Evolutionary conservation across 2,329 filamentous ascomycete genomes (phyloP), one percentile per base, ranked within the genome.

Genomic region (Lachnellula occidentalis): DNA sequence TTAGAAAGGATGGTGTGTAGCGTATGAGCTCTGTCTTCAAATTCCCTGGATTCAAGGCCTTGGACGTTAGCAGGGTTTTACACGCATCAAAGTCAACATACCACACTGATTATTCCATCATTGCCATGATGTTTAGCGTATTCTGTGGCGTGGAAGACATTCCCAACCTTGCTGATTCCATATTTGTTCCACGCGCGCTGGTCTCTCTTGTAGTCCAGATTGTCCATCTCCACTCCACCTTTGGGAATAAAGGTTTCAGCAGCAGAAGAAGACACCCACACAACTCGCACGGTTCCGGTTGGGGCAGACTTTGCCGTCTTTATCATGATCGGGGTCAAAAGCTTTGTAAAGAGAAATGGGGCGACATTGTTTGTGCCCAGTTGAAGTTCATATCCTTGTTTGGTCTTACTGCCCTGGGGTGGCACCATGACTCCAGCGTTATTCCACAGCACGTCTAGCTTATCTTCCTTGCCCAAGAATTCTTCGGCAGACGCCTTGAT

Each of bases 371-470:
- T 74, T 3, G 67, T 70, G 14, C 70, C 71, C 9, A 73, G 52
- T 34, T 71, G 69, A 9, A 71, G 46, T 45, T 75, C 72, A 55
- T 70, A 67, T 24, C 70, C 70, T 57, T 71, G 57, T 45, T 55
- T 60, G 5, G 67, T 69, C 56, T 68, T 65, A 53, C 66, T 62
- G 15, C 71, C 64, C 52, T 62, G 46, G 47, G 68, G 66, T 0
- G 72, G 70, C 1, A 59, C 58, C 71, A 73, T 73, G 5, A 75
- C 69, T 11, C 69, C 71, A 11, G 73, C 72, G 51, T 72, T 72
- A 53, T 72, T 71, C 60, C 67, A 73, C 0, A 77, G 64, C 3
- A 74, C 71, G 57, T 77, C 65, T 0, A 76, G 66, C 17, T 62
- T 65, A 2, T 53, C 43, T 57, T 76, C 73, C 22, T 61, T 62